Conservation (phyloP, 1,284 basidiomycete species). For the Chondrostereum purpureum region DNA sequence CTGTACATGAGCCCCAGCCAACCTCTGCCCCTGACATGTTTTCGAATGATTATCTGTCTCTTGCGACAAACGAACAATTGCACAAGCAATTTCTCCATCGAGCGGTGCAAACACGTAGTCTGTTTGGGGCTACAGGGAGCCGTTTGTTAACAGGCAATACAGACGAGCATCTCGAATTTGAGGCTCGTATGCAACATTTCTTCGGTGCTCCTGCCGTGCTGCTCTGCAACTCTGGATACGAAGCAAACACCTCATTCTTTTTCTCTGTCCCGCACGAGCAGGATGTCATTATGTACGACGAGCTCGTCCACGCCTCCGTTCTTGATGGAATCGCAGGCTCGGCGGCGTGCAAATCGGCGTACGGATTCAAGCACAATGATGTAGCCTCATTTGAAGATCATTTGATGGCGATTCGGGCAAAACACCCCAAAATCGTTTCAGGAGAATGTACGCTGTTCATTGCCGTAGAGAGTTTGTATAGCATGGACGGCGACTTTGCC, state of each 20-base stretch:
- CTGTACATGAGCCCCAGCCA: not conserved
- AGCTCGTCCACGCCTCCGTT: conserved; percentile 51
- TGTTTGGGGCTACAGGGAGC: conserved; percentile 53
- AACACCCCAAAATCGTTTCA: conserved; percentile 16
- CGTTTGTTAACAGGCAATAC: conserved; percentile 47
- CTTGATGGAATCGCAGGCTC: conserved; percentile 50
- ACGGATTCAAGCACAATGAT: conserved; percentile 44
- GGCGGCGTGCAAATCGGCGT: conserved; percentile 24
- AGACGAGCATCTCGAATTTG: conserved; percentile 32
- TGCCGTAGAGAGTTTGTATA: conserved; percentile 54
- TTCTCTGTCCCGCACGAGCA: conserved; percentile 41
- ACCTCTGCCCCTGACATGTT: conserved; percentile 36
- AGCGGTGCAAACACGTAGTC: conserved; percentile 19
- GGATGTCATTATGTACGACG: conserved; percentile 54
- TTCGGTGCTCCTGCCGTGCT: conserved; percentile 38
- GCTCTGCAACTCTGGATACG: conserved; percentile 57
- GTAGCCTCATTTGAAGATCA: conserved; percentile 19
- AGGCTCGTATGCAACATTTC: conserved; percentile 31
- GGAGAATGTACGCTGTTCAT: conserved; percentile 36
- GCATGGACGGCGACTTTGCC: conserved; percentile 61
- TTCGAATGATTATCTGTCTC: conserved; percentile 59
- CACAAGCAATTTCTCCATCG: conserved; percentile 26
- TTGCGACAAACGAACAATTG: conserved; percentile 35
- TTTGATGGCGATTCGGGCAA: conserved; percentile 21
- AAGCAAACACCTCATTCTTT: conserved; percentile 55